Conservation (phyloP, 768 basidiomycete genomes). For the Tricholoma bakamatsutake region DNA sequence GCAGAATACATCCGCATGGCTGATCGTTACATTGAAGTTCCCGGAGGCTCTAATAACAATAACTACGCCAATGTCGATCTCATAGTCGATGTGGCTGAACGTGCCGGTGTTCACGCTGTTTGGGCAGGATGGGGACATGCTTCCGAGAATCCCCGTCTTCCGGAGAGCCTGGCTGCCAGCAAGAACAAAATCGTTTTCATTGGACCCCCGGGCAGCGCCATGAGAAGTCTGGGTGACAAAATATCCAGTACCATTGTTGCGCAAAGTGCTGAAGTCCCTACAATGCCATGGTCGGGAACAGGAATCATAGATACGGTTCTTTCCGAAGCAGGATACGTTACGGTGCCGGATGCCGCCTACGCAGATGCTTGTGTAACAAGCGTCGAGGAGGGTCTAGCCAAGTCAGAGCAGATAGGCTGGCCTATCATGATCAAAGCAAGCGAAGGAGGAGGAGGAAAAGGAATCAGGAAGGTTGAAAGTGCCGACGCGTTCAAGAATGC, state of each 20-base stretch:
- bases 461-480: conserved; percentile 90
- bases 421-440: conserved; percentile 99
- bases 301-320: conserved; percentile 86
- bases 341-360: conserved; percentile 91
- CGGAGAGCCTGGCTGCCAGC: conserved; percentile 86
- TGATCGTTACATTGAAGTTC: conserved; percentile 97
- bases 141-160: conserved; percentile 95
- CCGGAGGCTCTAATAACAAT: conserved; percentile 98
- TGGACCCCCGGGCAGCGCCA: conserved; percentile 96
- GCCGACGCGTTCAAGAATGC: conserved; percentile 90
- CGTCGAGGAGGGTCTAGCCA: conserved; percentile 81
- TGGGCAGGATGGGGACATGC: conserved; percentile 99
- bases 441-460: conserved; percentile 98
- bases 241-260: conserved; percentile 99
- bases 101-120: conserved; percentile 95
- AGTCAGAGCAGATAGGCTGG: conserved; percentile 86
- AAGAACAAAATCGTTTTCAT: conserved; percentile 98
- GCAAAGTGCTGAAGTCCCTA: conserved; percentile 92
- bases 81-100: conserved; percentile 96
- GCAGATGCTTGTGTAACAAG: conserved; percentile 78
- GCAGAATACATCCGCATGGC: conserved; percentile 99
- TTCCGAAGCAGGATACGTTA: conserved; percentile 85
- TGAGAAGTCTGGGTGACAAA: conserved; percentile 99
- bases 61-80: conserved; percentile 99
- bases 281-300: conserved; percentile 98